Base-by-base conservation (phyloP, 352 stramenopile species). In the Phytophthora nicotianae region DNA sequence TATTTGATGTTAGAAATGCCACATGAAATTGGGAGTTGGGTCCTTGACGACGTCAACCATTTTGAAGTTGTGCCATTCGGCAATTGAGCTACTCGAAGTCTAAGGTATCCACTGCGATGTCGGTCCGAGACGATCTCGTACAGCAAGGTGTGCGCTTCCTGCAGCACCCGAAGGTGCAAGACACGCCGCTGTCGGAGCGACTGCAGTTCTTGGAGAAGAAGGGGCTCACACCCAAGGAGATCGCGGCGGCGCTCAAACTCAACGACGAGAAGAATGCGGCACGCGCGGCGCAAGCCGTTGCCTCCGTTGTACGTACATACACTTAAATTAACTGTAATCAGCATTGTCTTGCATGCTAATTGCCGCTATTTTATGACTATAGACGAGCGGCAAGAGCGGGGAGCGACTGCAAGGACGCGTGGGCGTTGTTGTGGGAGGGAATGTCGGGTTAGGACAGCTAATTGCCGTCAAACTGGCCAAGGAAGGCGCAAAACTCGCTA, bases 141-240 rank as follows among this genome's bases (percentile, higher is more conserved):
- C 62, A 81, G 62, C 82, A 90, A 52, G 81, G 83, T 60, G 79
- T 92, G 69, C 83, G 83, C 53, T 92, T 92, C 62, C 61, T 92
- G 66, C 79, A 88, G 69, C 81, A 92, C 65, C 73, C 83, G 1
- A 86, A 88, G 45, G 83, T 92, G 50, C 83, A 91, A 65, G 74
- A 88, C 60, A 88, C 81, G 62, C 81, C 83, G 45, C 74, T 93
- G 7, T 90, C 83, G 1, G 79, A 91, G 62, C 75, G 82, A 5
- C 68, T 91, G 46, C 66, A 66, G 58, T 93, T 91, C 56, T 66
- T 91, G 16, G 81, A 90, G 70, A 91, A 91, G 70, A 93, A 91
- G 58, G 81, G 81, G 0, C 70, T 91, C 21, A 88, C 81, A 48
- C 68, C 82, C 20, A 68, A 84, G 52, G 82, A 91, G 62, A 91